Conservation (phyloP, 257 asterid species). For the Jacaranda mimosifolia region DNA sequence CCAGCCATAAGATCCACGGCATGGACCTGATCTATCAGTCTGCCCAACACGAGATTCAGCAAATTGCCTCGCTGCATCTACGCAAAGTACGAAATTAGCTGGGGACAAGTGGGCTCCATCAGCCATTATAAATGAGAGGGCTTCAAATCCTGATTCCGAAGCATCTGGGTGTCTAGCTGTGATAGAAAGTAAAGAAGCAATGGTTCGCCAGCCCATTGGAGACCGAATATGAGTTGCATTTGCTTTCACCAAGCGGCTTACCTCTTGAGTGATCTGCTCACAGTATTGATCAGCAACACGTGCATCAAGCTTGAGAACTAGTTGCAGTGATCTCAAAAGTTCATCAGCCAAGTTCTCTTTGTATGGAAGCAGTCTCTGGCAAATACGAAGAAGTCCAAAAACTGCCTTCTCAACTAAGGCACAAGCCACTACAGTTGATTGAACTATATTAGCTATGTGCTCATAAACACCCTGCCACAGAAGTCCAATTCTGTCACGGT, state of each 20-base stretch:
- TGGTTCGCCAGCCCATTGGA: slow-evolving; percentile 88
- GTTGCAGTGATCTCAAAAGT: slow-evolving; percentile 77
- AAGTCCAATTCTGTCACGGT: slow-evolving; percentile 89
- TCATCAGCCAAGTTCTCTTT: slow-evolving; percentile 91
- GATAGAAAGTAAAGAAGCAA: slow-evolving; percentile 75
- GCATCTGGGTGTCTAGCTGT: slow-evolving; percentile 97
- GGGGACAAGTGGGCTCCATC: slow-evolving; percentile 91
- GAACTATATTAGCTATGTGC: slow-evolving; percentile 88
- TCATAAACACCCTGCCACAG: slow-evolving; percentile 96
- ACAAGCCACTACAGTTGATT: slow-evolving; percentile 94
- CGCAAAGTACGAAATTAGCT: slow-evolving; percentile 74
- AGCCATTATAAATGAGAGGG: slow-evolving; percentile 79
- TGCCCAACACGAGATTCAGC: slow-evolving; percentile 97
- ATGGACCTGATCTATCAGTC: slow-evolving; percentile 76
- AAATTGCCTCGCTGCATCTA: slow-evolving; percentile 88
- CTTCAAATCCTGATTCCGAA: slow-evolving; percentile 93
- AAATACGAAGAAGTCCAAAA: slow-evolving; percentile 92
- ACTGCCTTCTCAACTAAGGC: slow-evolving; percentile 94
- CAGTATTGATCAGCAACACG: slow-evolving; percentile 96
- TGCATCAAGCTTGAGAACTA: slow-evolving; percentile 93
- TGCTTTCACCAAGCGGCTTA: slow-evolving; percentile 84
- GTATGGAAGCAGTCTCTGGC: slow-evolving; percentile 91
- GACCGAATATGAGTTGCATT: slow-evolving; percentile 80
- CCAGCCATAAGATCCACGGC: slow-evolving; percentile 89
- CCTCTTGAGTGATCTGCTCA: slow-evolving; percentile 97